Evolutionary conservation across 345 rosid species (phyloP), one percentile per base, ranked within the genome.

Genomic region (Sonneratia caseolaris): DNA sequence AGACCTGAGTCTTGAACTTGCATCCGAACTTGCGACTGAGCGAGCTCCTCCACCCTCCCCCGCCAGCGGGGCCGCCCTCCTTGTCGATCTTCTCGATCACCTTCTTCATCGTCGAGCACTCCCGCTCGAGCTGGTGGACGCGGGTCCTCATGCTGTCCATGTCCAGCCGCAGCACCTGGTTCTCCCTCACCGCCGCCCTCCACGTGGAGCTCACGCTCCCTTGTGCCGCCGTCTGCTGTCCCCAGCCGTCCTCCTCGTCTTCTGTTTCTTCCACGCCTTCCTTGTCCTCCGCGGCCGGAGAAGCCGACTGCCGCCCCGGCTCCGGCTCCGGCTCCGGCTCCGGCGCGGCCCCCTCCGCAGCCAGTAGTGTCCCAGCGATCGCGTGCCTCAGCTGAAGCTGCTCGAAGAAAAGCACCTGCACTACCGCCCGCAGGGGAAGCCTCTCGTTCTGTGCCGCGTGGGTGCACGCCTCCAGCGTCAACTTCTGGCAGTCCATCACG

Each of bases 371-470:
- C 62, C 98, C 97, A 1, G 97, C 94, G 45, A 93, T 91, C 6
- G 94, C 97, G 36, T 93, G 98, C 7, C 96, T 93, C 66, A 93
- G 86, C 73, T 93, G 97, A 14, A 91, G 78, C 87, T 93, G 98
- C 84, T 93, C 97, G 80, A 90, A 93, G 78, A 93, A 93, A 70
- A 93, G 80, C n/a, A 94, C 98, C 78, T 92, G 99, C 21, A 95
- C 99, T 59, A 95, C 93, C 42, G 95, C 91, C 9, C 97, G 92
- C 48, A 95, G 81, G 3, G 99, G 99, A 49, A 95, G 81, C 36
- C 97, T 89, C 88, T 95, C 99, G 81, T 92, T 95, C 55, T 95
- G 99, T 1, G 99, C 97, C 11, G 99, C 97, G 89, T 95, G 99
- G 1, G 99, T 95, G 86, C 97, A 95, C 32, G 99, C 99, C 73